A percentile compares a stretch with the other conserved stretches of the same genome.
phyloP scores from a whole-genome alignment of 2,329 filamentous ascomycete genomes.

The Ascocoryne sarcoides region DNA sequence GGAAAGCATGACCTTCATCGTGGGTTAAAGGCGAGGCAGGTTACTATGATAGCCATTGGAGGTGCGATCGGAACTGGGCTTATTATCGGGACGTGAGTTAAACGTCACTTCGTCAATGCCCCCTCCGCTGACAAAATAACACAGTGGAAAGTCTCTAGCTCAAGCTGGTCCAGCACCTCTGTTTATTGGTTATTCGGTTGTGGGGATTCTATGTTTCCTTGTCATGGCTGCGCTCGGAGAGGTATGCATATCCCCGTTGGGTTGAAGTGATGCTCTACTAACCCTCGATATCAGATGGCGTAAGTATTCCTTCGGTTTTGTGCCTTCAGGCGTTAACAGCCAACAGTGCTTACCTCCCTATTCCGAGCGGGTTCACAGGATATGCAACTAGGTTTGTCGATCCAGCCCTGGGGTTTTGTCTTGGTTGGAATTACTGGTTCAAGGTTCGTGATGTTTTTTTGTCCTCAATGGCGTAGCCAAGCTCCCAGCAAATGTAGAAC shows the following conservation, averaged over 20 bases:
- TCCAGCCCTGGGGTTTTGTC: constrained; percentile 68
- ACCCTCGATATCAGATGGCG: constrained; percentile 69
- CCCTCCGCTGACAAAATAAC: constrained; percentile 6
- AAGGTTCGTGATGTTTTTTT: constrained; percentile 13
- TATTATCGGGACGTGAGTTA: constrained; percentile 53
- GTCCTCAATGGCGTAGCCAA: no score
- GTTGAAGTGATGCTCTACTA: not conserved
- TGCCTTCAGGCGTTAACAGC: no score
- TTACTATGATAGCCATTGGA: constrained; percentile 61
- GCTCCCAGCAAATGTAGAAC: no score
- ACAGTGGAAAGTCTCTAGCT: constrained; percentile 32
- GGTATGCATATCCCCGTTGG: constrained; percentile 51
- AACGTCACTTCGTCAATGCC: not conserved
- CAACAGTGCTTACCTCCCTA: constrained; percentile 73
- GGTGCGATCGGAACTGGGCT: constrained; percentile 64
- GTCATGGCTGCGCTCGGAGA: constrained; percentile 78
- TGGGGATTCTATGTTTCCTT: constrained; percentile 65
- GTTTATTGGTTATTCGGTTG: constrained; percentile 60
- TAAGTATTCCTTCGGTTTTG: no score
- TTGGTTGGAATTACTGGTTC: constrained; percentile 33
- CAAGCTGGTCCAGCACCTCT: constrained; percentile 53
- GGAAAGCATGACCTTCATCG: constrained; percentile 33
- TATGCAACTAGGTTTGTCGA: constrained; percentile 75
- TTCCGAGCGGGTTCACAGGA: constrained; percentile 70
- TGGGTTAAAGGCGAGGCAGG: constrained; percentile 42